Base-by-base conservation (phyloP, 1,284 basidiomycete species). In the Trichosporon asahii region DNA sequence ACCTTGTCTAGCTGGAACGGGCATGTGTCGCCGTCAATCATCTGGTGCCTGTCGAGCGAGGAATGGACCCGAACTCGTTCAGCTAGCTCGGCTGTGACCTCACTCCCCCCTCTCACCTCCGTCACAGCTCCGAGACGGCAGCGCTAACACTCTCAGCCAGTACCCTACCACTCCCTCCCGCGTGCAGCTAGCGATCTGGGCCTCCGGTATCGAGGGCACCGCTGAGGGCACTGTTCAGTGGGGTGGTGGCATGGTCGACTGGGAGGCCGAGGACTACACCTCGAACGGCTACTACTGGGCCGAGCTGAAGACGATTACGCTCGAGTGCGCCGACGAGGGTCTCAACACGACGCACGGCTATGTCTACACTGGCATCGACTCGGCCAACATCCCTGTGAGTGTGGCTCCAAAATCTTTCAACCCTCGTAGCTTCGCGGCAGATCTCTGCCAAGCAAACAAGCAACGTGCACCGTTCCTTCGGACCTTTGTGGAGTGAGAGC, bases 101-200 rank as follows among this genome's bases (percentile, higher is more conserved):
- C 49, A 23, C 25, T 9, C 21, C n/a, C n/a, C n/a, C n/a, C n/a
- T n/a, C n/a, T n/a, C 23, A 9, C 11, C 53, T 14, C 35, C 31
- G 12, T 23, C 27, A 37, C 11, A 37, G 27, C 25, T 27, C 9
- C 23, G 7, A 18, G 27, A 25, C 9, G 15, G 14, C 27, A 18
- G 5, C 63, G 21, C 44, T 69, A 15, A 66, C 66, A 6, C 11
- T 4, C 21, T 6, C 66, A 78, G 78, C 70, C 83, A 88, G 68
- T 94, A 88, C 82, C 92, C 92, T 4, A 87, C 83, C 68, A 92
- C 92, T 0, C 92, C 92, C 1, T 88, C 90, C 18, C 88, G 90
- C 57, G 86, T 94, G 44, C 90, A 94, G 81, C 82, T 94, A 70
- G 91, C 90, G 68, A 76, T 93, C 70, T 94, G 92, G 91, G 89